Percentiles rank a stretch among this genome's conserved stretches.
Evolutionary conservation across 352 stramenopile species (phyloP).

Genomic region (Blastocystis hominis): DNA sequence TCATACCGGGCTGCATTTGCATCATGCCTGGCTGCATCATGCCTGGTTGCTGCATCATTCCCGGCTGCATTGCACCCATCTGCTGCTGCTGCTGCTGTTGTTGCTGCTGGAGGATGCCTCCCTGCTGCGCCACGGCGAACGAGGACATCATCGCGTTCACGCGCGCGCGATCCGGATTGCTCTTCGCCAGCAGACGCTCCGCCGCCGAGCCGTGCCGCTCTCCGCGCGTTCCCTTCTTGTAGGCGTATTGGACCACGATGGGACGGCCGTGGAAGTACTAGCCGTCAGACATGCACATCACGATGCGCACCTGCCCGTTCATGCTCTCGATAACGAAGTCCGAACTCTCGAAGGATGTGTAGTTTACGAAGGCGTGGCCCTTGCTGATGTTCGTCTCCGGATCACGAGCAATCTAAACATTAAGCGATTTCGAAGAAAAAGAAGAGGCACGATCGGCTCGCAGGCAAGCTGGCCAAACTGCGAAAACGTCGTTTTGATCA

Average conservation of each 20-base stretch:
- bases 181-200: slow-evolving; percentile 72
- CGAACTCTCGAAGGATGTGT: slow-evolving; percentile 87
- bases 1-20: slow-evolving; percentile 34
- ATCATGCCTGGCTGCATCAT: background rate
- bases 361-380: slow-evolving; percentile 92
- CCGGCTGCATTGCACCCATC: background rate
- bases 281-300: background rate
- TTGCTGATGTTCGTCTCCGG: slow-evolving; percentile 79
- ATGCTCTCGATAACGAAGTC: slow-evolving; percentile 98
- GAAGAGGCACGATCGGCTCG: slow-evolving; percentile 76
- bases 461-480: slow-evolving; percentile 91
- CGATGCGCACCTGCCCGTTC: slow-evolving; percentile 75
- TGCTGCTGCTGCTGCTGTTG: background rate
- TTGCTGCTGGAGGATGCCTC: background rate
- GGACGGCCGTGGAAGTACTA: slow-evolving; percentile 87
- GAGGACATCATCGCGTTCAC: slow-evolving; percentile 40
- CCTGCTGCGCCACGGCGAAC: background rate
- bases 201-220: slow-evolving; percentile 81
- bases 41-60: background rate
- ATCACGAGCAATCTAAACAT: slow-evolving; percentile 61
- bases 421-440: background rate
- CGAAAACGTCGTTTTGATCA: slow-evolving; percentile 96
- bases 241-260: slow-evolving; percentile 94
- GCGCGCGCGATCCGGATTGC: slow-evolving; percentile 71
- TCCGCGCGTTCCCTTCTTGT: slow-evolving; percentile 87